Conservation (phyloP, 2,329 filamentous ascomycete genomes). For the Alternaria alternata region DNA sequence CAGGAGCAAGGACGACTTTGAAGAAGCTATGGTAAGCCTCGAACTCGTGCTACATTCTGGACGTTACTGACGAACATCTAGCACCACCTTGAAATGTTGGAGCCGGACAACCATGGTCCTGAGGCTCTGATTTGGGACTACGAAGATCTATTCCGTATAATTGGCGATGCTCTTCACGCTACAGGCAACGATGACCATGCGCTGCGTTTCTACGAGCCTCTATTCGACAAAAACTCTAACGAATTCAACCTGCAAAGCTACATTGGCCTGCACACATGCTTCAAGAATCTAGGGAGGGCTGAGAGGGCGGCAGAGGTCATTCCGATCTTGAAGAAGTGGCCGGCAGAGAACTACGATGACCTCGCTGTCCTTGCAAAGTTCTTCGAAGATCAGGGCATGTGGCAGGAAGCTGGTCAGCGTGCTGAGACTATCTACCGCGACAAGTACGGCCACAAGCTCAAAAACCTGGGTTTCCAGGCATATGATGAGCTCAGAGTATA, state of each 20-base stretch:
- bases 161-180: constrained; percentile 66
- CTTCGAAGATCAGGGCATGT: constrained; percentile 73
- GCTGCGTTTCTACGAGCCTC: constrained; percentile 65
- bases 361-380: constrained; percentile 82
- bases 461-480: constrained; percentile 53
- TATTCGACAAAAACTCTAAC: constrained; percentile 41
- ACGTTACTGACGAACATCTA: constrained; percentile 41
- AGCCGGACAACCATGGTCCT: constrained; percentile 65
- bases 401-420: constrained; percentile 59
- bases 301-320: constrained; percentile 80
- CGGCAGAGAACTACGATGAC: constrained; percentile 76
- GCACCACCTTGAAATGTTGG: constrained; percentile 67
- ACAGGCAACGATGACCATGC: constrained; percentile 62
- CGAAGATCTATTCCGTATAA: constrained; percentile 80
- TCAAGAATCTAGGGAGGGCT: constrained; percentile 68
- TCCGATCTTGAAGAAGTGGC: constrained; percentile 74
- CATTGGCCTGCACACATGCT: constrained; percentile 64
- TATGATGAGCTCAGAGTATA: constrained; percentile 39
- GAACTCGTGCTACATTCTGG: constrained; percentile 61
- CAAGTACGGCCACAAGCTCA: constrained; percentile 54
- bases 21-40: constrained; percentile 75
- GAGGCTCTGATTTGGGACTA: constrained; percentile 68
- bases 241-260: constrained; percentile 43
- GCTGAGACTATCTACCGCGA: constrained; percentile 77
- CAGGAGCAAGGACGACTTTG: constrained; percentile 65